phyloP scores from a whole-genome alignment of 495 filamentous ascomycete genomes.

The Annulohypoxylon bovei region DNA sequence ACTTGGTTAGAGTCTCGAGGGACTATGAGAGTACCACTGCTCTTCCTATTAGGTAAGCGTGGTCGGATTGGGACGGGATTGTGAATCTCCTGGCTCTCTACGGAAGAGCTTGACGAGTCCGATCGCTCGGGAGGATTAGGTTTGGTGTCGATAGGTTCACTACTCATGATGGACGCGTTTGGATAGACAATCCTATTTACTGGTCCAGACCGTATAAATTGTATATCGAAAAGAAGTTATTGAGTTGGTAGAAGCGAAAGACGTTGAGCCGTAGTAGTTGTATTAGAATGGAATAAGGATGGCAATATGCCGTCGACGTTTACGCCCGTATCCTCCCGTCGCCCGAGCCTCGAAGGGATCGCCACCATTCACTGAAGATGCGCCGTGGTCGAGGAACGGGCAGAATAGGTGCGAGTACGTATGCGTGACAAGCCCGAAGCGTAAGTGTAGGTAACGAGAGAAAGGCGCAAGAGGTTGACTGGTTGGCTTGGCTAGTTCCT shows the following conservation, averaged over 20 bases:
- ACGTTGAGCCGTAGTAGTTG: slow-evolving; percentile 4
- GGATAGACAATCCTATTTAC: slow-evolving; percentile 15
- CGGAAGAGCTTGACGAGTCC: slow-evolving; percentile 53
- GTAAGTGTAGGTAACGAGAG: slow-evolving; percentile 36
- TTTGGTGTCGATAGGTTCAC: slow-evolving; percentile 33
- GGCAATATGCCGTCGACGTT: slow-evolving; percentile 25
- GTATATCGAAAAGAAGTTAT: slow-evolving; percentile 28
- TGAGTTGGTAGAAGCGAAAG: slow-evolving; percentile 33
- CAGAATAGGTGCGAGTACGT: slow-evolving; percentile 3
- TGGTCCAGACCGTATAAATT: slow-evolving; percentile 24
- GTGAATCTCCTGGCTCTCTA: slow-evolving; percentile 52
- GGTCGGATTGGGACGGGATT: slow-evolving; percentile 60
- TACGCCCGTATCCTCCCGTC: slow-evolving; percentile 44
- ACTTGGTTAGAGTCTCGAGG: slow-evolving; percentile 76
- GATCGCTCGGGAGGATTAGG: slow-evolving; percentile 46
- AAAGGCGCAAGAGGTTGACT: slow-evolving; percentile 32
- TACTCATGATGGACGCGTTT: slow-evolving; percentile 38
- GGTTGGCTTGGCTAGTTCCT: slow-evolving; percentile 31
- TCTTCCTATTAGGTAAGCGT: slow-evolving; percentile 70
- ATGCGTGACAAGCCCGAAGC: slow-evolving; percentile 19
- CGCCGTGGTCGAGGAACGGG: slow-evolving; percentile 9
- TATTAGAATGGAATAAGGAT: slow-evolving; percentile 30
- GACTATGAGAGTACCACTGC: slow-evolving; percentile 82
- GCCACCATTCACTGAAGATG: slow-evolving; percentile 36
- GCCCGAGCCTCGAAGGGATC: slow-evolving; percentile 29